Base-by-base conservation (phyloP, 345 rosid genomes). In the Syzygium grande region DNA sequence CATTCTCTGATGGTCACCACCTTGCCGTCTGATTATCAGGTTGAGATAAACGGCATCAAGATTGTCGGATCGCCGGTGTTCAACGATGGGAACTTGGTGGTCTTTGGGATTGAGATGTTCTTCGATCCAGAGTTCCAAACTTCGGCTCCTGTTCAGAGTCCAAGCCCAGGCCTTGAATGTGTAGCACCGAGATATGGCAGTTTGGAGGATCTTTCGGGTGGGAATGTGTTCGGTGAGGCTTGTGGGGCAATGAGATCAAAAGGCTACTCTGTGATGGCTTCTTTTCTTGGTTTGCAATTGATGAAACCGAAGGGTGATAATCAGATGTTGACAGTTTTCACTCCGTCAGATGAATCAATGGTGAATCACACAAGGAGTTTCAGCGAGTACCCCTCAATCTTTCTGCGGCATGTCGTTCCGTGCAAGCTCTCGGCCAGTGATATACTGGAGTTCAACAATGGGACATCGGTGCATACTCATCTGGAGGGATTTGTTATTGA, bases 281-380 rank as follows among this genome's bases (percentile, higher is more conserved):
- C 94, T 3, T 92, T 93, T 91, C 92, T 93, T 23, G 89, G 89
- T 78, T 56, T 91, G 91, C 92, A 92, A 84, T 77, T 94, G 84
- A 41, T 89, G 46, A 51, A 85, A 34, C 85, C 86, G 63, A 86
- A 89, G 52, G 88, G 41, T 84, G 87, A 85, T 11, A 21, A 63
- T 30, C 65, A 77, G 41, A 13, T 3, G 17, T 73, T 94, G n/a
- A 92, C 93, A 1, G 23, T 92, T 6, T 92, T 92, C 52, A 87
- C 94, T 84, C 94, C 93, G 2, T 63, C 38, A 8, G 94, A 92
- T n/a, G 89, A 84, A 29, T 90, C 54, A 21, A 19, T 90, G 88
- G 83, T 63, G 63, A 87, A 41, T 16, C 79, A 25, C 25, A 46
- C 59, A 1, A 89, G 90, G 51, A 52, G 87, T 79, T 88, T 91